Evolutionary conservation across 331 rosid species (phyloP).

Genomic region (Rosa hybrid): DNA sequence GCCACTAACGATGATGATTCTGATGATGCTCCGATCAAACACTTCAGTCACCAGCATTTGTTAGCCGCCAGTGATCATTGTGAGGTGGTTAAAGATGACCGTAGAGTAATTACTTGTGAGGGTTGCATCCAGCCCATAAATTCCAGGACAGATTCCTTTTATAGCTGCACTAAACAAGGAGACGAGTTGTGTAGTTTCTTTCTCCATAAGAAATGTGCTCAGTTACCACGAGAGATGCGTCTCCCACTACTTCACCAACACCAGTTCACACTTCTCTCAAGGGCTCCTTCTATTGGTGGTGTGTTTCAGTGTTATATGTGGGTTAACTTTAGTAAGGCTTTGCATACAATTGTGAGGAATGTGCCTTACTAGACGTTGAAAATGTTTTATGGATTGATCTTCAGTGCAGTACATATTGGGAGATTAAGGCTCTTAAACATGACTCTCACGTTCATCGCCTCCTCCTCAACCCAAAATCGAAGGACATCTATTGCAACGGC

Average conservation of each 20-base stretch:
- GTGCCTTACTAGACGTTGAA: not conserved
- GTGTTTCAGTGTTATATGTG: constrained; percentile 2
- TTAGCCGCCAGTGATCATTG: not conserved
- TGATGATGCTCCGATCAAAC: not conserved
- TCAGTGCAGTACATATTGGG: not conserved
- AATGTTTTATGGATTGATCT: not conserved
- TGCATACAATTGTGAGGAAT: not conserved
- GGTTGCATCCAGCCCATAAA: not conserved
- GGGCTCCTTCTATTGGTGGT: not conserved
- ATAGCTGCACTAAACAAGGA: not conserved
- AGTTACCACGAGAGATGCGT: not conserved
- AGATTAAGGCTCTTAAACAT: not conserved
- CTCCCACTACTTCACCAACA: not conserved
- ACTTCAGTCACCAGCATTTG: not conserved
- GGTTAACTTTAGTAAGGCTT: not conserved
- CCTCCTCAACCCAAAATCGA: not conserved
- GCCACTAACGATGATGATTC: too few species aligned
- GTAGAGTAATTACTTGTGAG: not conserved
- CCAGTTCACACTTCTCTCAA: not conserved
- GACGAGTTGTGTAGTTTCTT: not conserved
- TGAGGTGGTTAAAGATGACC: not conserved
- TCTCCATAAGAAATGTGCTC: not conserved
- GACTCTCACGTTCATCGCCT: not conserved
- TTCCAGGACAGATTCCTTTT: not conserved
- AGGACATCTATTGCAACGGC: not conserved